Conservation (phyloP, 2,329 filamentous ascomycete species). For the Periconia sp. region DNA sequence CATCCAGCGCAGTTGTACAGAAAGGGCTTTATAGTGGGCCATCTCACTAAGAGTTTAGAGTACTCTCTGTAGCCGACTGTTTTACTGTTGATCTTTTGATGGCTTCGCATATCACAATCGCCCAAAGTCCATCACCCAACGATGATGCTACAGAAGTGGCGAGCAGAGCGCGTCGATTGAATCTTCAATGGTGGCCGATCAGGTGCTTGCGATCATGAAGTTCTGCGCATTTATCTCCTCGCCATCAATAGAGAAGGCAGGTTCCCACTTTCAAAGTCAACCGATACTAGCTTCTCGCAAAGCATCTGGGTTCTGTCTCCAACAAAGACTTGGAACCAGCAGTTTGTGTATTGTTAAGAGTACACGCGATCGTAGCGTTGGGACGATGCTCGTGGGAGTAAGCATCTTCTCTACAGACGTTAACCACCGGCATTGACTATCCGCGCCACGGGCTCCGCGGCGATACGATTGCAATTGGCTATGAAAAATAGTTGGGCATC, state of each 20-base stretch:
- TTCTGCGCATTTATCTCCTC: slow-evolving; percentile 22
- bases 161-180: slow-evolving; percentile 48
- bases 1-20: too few relatives aligned
- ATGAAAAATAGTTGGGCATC: slow-evolving; percentile 47
- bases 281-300: slow-evolving; percentile 60
- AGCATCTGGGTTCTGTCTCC: slow-evolving; percentile 54
- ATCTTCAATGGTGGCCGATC: slow-evolving; percentile 61
- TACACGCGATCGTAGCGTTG: slow-evolving; percentile 60
- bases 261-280: slow-evolving; percentile 40
- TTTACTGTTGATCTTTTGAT: slow-evolving; percentile 49
- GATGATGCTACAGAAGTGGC: too few relatives aligned
- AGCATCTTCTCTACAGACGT: slow-evolving; percentile 49
- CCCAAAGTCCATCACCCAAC: slow-evolving; percentile 51
- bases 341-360: slow-evolving; percentile 62
- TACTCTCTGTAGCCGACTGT: slow-evolving; percentile 37
- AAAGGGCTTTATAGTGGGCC: background rate
- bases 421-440: slow-evolving; percentile 43
- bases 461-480: slow-evolving; percentile 48
- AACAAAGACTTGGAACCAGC: slow-evolving; percentile 53
- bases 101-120: slow-evolving; percentile 56
- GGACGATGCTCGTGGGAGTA: slow-evolving; percentile 41
- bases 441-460: slow-evolving; percentile 38
- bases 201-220: slow-evolving; percentile 46
- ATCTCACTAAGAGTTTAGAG: background rate
- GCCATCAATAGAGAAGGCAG: background rate